These are phyloP conservation scores for Magnaporthiopsis incrustans DNA, from an alignment of 2,329 filamentous ascomycete genomes.

Conservation along the genomic window DNA sequence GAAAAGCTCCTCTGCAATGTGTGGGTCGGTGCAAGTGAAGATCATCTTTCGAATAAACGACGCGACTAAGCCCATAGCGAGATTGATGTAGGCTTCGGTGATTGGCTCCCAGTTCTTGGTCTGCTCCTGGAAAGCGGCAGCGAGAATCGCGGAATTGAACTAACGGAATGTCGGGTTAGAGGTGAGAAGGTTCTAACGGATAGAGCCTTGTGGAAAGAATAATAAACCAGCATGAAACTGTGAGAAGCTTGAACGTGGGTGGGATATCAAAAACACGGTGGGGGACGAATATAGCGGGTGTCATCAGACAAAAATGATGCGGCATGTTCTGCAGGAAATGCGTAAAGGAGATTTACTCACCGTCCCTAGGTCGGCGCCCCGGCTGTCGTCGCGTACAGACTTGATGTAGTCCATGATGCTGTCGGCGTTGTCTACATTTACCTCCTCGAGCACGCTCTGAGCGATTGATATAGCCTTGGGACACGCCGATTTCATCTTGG, in stretches of 20 bases:
- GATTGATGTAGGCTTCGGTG: constrained; percentile 34
- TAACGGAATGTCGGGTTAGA: background rate
- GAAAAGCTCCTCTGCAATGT: constrained; percentile 31
- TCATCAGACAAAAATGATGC: too few species aligned
- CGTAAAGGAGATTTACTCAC: constrained; percentile 11
- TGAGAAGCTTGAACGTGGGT: too few species aligned
- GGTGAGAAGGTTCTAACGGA: background rate
- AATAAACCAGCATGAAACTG: background rate
- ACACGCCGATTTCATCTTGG: background rate
- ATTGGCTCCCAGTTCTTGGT: constrained; percentile 42
- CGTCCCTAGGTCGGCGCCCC: constrained; percentile 48
- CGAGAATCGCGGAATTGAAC: constrained; percentile 31
- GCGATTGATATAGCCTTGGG: too few species aligned
- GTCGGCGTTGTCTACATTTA: too few species aligned
- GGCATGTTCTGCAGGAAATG: too few species aligned
- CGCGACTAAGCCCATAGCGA: constrained; percentile 31
- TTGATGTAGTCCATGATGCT: constrained; percentile 38
- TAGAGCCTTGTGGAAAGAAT: too few species aligned
- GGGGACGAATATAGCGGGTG: too few species aligned
- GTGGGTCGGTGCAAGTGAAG: constrained; percentile 33
- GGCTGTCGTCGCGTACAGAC: constrained; percentile 31
- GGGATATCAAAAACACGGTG: too few species aligned
- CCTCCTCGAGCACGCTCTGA: too few species aligned
- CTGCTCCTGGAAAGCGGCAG: constrained; percentile 41
- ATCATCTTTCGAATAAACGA: constrained; percentile 38